Percentiles rank a stretch among this genome's conserved stretches.
These are phyloP conservation scores for Theileria orientalis DNA, from an alignment of 169 alveolate species.

Conservation along the genomic window DNA sequence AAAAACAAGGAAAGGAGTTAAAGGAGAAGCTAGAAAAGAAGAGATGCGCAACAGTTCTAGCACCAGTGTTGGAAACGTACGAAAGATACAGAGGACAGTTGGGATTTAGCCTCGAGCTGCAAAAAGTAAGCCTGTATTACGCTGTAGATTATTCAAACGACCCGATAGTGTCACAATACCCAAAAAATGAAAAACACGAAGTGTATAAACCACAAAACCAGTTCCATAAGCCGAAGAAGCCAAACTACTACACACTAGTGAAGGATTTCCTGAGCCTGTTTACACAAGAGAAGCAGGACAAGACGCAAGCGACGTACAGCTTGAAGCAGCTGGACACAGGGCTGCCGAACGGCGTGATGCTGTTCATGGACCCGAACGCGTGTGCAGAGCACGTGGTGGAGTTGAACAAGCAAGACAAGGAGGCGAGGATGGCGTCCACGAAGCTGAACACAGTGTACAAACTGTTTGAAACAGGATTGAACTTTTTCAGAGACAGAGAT, in stretches of 20 bases:
- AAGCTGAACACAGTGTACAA: conserved; percentile 21
- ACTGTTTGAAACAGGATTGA: background rate
- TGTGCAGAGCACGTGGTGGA: conserved; percentile 50
- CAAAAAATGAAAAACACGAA: background rate
- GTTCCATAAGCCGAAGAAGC: background rate
- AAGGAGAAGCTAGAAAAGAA: background rate
- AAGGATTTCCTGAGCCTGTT: background rate
- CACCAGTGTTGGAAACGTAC: background rate
- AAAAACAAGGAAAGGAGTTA: background rate
- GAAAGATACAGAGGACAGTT: background rate
- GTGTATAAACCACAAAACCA: background rate
- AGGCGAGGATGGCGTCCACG: conserved; percentile 2
- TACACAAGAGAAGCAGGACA: background rate
- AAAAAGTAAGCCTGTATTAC: conserved; percentile 2
- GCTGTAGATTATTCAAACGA: conserved; percentile 5
- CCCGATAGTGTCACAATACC: background rate
- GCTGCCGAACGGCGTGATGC: background rate
- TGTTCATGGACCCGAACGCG: conserved; percentile 47
- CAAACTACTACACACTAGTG: conserved; percentile 3
- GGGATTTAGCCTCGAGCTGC: background rate
- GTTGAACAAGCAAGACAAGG: conserved; percentile 36
- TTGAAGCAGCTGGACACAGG: background rate
- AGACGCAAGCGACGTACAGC: background rate
- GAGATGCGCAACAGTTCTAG: background rate
- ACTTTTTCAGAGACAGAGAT: background rate